Conservation (phyloP, 306 rosid genomes). For the Urtica urens region DNA sequence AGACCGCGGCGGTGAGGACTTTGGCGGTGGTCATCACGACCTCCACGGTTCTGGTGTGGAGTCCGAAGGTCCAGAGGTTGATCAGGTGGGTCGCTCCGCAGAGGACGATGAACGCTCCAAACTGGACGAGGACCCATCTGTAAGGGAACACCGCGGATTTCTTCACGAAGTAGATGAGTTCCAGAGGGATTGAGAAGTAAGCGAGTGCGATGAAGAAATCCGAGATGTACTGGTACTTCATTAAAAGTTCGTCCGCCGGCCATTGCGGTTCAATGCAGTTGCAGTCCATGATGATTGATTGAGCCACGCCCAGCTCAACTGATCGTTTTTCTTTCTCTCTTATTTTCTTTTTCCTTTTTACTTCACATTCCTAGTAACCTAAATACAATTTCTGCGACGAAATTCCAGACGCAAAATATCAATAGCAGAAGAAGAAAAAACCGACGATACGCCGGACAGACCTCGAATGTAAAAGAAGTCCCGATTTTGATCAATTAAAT, state of each 20-base stretch:
- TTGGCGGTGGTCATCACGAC: constrained; percentile 61
- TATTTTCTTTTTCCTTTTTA: too few relatives aligned
- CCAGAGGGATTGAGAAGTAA: constrained; percentile 71
- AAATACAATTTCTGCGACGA: neutral
- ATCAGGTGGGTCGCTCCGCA: constrained; percentile 83
- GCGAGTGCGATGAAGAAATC: constrained; percentile 71
- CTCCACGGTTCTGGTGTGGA: constrained; percentile 58
- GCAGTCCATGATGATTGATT: constrained; percentile 43
- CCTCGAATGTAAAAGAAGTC: neutral
- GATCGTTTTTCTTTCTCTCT: too few relatives aligned
- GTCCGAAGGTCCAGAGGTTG: constrained; percentile 52
- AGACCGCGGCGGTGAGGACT: constrained; percentile 67
- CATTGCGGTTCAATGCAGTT: constrained; percentile 63
- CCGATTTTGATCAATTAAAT: too few relatives aligned
- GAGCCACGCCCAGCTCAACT: constrained; percentile 21
- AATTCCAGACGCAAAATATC: neutral
- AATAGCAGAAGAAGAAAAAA: too few relatives aligned
- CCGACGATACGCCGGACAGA: too few relatives aligned
- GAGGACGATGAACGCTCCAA: constrained; percentile 73
- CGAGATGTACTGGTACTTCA: constrained; percentile 66
- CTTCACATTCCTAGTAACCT: constrained; percentile 27
- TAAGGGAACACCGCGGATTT: constrained; percentile 72
- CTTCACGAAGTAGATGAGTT: constrained; percentile 69
- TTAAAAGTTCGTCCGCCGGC: constrained; percentile 59
- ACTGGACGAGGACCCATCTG: constrained; percentile 82